phyloP scores from a whole-genome alignment of 2,329 filamentous ascomycete species.

The Calonectria pteridis region DNA sequence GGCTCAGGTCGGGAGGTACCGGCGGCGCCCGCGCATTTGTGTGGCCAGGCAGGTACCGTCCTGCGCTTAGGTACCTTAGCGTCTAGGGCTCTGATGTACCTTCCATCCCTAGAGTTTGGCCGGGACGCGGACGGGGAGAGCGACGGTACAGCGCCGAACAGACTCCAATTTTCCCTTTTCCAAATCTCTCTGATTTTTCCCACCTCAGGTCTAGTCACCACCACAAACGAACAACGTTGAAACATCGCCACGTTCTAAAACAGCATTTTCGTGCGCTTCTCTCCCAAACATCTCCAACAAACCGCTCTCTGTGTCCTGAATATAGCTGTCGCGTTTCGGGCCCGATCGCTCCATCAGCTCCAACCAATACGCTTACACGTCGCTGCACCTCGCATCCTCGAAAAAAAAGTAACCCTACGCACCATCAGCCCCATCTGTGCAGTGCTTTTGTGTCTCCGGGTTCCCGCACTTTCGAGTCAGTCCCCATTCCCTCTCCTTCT shows the following conservation, averaged over 20 bases:
- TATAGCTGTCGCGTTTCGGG: slow-evolving; percentile 13
- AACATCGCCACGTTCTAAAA: slow-evolving; percentile 31
- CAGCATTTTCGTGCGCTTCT: slow-evolving; percentile 27
- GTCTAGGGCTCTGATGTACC: slow-evolving; percentile 17
- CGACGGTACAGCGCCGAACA: slow-evolving; percentile 21
- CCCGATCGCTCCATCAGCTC: slow-evolving; percentile 14
- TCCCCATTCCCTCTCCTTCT: slow-evolving; percentile 28
- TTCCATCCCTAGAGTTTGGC: slow-evolving; percentile 11
- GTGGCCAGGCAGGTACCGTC: neutral
- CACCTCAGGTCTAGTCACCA: slow-evolving; percentile 46
- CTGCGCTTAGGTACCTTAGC: slow-evolving; percentile 12
- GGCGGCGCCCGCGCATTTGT: neutral
- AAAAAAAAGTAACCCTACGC: slow-evolving; percentile 31
- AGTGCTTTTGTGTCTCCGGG: slow-evolving; percentile 40
- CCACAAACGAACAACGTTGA: slow-evolving; percentile 43
- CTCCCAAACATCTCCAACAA: slow-evolving; percentile 32
- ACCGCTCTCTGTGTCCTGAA: neutral
- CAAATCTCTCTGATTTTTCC: slow-evolving; percentile 51
- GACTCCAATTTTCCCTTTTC: slow-evolving; percentile 49
- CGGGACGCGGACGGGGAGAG: slow-evolving; percentile 15
- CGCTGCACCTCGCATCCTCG: slow-evolving; percentile 37
- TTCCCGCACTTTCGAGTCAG: slow-evolving; percentile 31
- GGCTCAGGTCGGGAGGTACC: neutral
- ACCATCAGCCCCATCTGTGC: slow-evolving; percentile 28
- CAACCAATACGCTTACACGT: slow-evolving; percentile 34